Conservation (phyloP, 176 grass and related monocot genomes). For the Dendrocalamus sinicus region DNA sequence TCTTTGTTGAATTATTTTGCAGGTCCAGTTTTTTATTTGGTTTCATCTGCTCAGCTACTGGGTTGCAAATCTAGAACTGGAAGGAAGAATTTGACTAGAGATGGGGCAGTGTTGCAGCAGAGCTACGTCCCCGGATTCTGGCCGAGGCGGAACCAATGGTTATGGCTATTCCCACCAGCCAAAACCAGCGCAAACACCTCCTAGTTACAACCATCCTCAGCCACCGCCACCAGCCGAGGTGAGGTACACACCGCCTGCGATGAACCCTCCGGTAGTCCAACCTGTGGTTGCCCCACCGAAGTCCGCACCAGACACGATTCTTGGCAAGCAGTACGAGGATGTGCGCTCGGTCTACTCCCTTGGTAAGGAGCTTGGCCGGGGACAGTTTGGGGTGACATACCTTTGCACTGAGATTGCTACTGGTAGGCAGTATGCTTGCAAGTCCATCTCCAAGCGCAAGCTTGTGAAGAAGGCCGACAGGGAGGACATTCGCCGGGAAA, state of each 20-base stretch:
- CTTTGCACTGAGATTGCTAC: conserved; percentile 85
- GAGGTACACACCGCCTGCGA: conserved; percentile 45
- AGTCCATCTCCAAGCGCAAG: conserved; percentile 97
- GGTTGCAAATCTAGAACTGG: conserved; percentile 31
- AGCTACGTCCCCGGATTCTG: conserved; percentile 54
- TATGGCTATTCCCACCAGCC: conserved; percentile 67
- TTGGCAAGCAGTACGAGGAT: conserved; percentile 72
- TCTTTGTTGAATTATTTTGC: conserved; percentile 13
- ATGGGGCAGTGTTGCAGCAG: conserved; percentile 84
- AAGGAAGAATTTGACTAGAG: conserved; percentile 43
- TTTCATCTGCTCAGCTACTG: conserved; percentile 11
- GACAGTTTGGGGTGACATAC: conserved; percentile 96
- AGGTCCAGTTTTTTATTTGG: conserved; percentile 43
- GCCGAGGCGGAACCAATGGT: conserved; percentile 45
- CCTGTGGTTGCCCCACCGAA: conserved; percentile 43
- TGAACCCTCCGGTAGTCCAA: conserved; percentile 50
- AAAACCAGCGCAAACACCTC: conserved; percentile 41
- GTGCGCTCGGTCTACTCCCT: conserved; percentile 72
- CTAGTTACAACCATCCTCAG: conserved; percentile 54
- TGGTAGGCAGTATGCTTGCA: conserved; percentile 86
- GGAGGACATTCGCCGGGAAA: conserved; percentile 92
- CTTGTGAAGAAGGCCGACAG: conserved; percentile 77
- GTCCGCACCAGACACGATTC: conserved; percentile 65
- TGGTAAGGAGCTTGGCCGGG: conserved; percentile 93
- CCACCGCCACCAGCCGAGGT: conserved; percentile 39